Evolutionary conservation across 768 basidiomycete species (phyloP), one percentile per base, ranked within the genome.

Genomic region (Suillus spraguei): DNA sequence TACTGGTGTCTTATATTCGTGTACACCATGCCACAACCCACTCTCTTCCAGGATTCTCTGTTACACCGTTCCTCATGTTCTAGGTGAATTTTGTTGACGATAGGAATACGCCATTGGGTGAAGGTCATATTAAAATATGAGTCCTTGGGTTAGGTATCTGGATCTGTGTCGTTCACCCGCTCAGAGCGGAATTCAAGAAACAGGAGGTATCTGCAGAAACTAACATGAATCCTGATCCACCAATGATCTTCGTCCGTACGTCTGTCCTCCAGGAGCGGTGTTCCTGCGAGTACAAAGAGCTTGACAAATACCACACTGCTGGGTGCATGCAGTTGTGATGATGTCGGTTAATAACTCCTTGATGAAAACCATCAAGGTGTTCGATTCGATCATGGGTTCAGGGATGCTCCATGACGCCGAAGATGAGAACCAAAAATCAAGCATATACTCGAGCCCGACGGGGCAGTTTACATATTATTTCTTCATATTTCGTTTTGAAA

Each of bases 401-500:
- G 53, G 35, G 53, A 36, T 22, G 13, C 11, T 8, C 53, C 33
- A 22, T 55, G n/a, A 55, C 35, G 20, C 53, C 13, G 22, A 36
- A 36, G n/a, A 13, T 53, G 33, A 33, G 20, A 53, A 17, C 16
- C 55, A 9, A 22, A 24, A 39, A 39, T 56, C 24, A 56, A 39
- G 10, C 38, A 28, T 10, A 39, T 4, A 28, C 38, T 13, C 56
- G 28, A 58, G 38, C 17, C 16, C 38, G 20, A 39, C 10, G 24
- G 39, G 3, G 3, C 3, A 58, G 17, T 58, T n/a, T n/a, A n/a
- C n/a, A 11, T 38, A 60, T 63, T 67, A 85, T 76, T 89, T 89
- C 68, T 89, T 90, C 46, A 70, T 73, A 71, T 89, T 90, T 74
- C 77, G 76, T 77, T 83, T 88, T 65, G 77, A 72, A 20, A 82